These are phyloP conservation scores for Raphanus raphanistrum DNA, from an alignment of 345 rosid genomes.

Conservation along the genomic window DNA sequence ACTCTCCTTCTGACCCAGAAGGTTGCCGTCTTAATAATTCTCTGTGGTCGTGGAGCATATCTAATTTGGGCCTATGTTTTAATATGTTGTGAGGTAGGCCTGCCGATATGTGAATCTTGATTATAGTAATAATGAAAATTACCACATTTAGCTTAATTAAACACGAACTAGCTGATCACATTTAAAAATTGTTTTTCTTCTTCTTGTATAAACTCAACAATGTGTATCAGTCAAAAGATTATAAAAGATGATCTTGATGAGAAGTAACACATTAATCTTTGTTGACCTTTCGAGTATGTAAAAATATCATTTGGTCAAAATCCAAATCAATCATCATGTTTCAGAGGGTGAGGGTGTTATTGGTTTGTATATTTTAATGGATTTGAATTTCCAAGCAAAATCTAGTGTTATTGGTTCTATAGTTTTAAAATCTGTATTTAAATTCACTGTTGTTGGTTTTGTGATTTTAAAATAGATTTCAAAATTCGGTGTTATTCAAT, in stretches of 20 bases:
- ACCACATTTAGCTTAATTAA: background rate
- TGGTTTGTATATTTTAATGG: too few relatives aligned
- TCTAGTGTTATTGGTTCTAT: too few relatives aligned
- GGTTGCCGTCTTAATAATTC: too few relatives aligned
- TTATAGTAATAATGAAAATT: background rate
- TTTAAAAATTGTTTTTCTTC: background rate
- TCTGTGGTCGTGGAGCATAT: background rate
- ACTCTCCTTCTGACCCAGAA: too few relatives aligned
- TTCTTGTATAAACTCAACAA: background rate
- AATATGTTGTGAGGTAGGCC: background rate
- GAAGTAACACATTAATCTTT: background rate
- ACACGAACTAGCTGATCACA: background rate
- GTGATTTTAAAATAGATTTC: too few relatives aligned
- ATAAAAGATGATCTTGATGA: background rate
- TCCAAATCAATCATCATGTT: constrained; percentile 28
- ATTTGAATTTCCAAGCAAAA: too few relatives aligned
- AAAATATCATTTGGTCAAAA: constrained; percentile 8
- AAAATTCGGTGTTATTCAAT: too few relatives aligned
- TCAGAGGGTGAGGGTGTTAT: background rate
- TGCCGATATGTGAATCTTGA: background rate
- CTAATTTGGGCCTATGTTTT: background rate
- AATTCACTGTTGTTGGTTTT: too few relatives aligned
- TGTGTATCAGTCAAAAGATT: constrained; percentile 1
- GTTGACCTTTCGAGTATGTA: background rate
- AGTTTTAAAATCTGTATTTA: too few relatives aligned